Evolutionary conservation across 2,329 filamentous ascomycete species (phyloP), one percentile per base, ranked within the genome.

Genomic region (Neodidymelliopsis sp.): DNA sequence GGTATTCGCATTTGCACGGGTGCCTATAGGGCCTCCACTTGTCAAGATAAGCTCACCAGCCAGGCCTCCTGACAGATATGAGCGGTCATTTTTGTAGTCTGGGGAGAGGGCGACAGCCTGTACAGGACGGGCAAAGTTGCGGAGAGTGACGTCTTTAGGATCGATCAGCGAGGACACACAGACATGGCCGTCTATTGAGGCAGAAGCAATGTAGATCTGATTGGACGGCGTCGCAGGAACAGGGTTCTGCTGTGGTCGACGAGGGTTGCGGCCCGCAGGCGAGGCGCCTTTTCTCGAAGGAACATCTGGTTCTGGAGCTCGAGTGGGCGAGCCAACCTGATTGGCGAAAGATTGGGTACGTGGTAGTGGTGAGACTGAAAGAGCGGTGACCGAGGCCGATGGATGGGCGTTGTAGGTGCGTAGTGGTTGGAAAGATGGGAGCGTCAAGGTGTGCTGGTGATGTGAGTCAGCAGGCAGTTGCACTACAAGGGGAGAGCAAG

Each of bases 101-200:
- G 94, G 94, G 0, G 94, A 97, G n/a, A 99, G 75, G 0, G 92
- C 90, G 2, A 99, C 91, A 5, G 91, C 86, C 66, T 97, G 91
- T 2, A 99, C 86, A 0, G 95, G 95, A 4, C 95, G 84, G 1
- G 90, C 91, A 75, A 97, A 99, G 70, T 97, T 97, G 20, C 94
- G 87, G 20, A 97, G 75, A 49, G 91, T 87, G 2, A 97, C 91
- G 74, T 99, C 94, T 65, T 91, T 95, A 27, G 88, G 76, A 65
- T 99, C 93, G 15, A 94, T 77, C 15, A 99, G 77, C 1, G 91
- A 96, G 49, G 91, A 87, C 1, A 99, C 84, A 63, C 94, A 97
- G 11, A 99, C 90, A 67, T 97, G 93, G 13, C 94, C 95, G 71
- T 99, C 94, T 67, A 96, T 90, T 0, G 94, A 97, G 0, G 94